Conservation (phyloP, 768 basidiomycete genomes). For the Russula foetens region DNA sequence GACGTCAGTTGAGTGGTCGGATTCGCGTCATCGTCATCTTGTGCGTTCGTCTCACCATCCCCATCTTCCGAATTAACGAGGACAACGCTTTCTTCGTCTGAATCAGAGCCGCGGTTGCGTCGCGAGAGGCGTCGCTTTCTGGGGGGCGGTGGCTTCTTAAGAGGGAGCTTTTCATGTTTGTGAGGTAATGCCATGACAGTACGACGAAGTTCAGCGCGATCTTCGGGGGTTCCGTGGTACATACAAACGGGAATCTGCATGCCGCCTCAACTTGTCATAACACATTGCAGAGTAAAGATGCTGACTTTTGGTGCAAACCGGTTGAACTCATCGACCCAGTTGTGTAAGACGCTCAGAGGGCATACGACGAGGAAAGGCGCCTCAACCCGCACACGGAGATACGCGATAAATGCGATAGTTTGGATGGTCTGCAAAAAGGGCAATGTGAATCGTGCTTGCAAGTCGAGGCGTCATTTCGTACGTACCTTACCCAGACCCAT, state of each 20-base stretch:
- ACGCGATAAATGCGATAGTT: conserved; percentile 89
- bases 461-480: neutral
- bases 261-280: neutral
- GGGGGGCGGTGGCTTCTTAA: neutral
- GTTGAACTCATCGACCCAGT: conserved; percentile 80
- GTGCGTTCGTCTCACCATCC: neutral
- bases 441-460: neutral
- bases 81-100: conserved; percentile 7
- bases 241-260: conserved; percentile 74
- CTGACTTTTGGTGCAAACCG: conserved; percentile 76
- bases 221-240: conserved; percentile 81
- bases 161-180: neutral
- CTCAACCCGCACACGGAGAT: conserved; percentile 67
- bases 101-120: neutral
- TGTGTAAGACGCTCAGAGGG: conserved; percentile 88
- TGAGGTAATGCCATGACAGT: conserved; percentile 1
- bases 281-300: conserved; percentile 7
- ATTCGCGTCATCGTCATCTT: conserved; percentile 19
- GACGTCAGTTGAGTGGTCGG: conserved; percentile 29
- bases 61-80: neutral
- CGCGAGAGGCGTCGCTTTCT: neutral
- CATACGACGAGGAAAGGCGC: conserved; percentile 85
- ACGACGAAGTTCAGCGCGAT: conserved; percentile 68
- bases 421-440: conserved; percentile 67
- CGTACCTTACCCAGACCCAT: conserved; percentile 87